Conservation (phyloP, 2,329 filamentous ascomycete genomes). For the Phyllosticta citribraziliensis region DNA sequence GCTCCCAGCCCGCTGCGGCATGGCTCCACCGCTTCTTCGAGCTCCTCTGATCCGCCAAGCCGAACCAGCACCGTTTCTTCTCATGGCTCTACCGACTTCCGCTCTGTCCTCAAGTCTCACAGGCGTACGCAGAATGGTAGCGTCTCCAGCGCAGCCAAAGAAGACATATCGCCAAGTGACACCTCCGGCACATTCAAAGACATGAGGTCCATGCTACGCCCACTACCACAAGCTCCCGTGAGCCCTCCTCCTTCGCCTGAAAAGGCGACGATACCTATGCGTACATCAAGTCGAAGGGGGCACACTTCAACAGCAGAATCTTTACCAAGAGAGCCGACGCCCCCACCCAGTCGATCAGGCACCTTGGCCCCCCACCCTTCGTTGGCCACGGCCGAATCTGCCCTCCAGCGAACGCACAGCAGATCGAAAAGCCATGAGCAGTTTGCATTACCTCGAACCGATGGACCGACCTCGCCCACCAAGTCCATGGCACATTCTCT, state of each 20-base stretch:
- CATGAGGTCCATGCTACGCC: conserved; percentile 49
- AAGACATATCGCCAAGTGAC: conserved; percentile 34
- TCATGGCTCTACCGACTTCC: conserved; percentile 53
- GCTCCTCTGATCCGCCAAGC: conserved; percentile 51
- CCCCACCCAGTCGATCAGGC: not conserved
- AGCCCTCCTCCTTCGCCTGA: conserved; percentile 20
- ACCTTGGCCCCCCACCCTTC: not conserved
- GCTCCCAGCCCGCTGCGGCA: conserved; percentile 45
- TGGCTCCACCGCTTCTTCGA: conserved; percentile 61
- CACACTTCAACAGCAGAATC: conserved; percentile 27
- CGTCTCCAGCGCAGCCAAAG: conserved; percentile 32
- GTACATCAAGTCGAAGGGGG: conserved; percentile 52
- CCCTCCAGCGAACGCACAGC: not conserved
- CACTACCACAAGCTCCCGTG: conserved; percentile 20
- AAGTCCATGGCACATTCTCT: conserved; percentile 36
- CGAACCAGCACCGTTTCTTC: conserved; percentile 64
- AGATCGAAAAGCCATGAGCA: conserved; percentile 16
- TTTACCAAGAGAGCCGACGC: not conserved
- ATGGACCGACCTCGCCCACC: conserved; percentile 35
- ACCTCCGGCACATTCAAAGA: conserved; percentile 60
- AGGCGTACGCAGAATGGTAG: conserved; percentile 70
- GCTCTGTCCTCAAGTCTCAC: conserved; percentile 42
- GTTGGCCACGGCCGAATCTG: not conserved
- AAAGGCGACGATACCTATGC: conserved; percentile 13
- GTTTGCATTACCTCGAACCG: conserved; percentile 30